A percentile compares a stretch with the other conserved stretches of the same genome.
These are phyloP conservation scores for Penicillium argentinense DNA, from an alignment of 495 filamentous ascomycete genomes.

Conservation along the genomic window DNA sequence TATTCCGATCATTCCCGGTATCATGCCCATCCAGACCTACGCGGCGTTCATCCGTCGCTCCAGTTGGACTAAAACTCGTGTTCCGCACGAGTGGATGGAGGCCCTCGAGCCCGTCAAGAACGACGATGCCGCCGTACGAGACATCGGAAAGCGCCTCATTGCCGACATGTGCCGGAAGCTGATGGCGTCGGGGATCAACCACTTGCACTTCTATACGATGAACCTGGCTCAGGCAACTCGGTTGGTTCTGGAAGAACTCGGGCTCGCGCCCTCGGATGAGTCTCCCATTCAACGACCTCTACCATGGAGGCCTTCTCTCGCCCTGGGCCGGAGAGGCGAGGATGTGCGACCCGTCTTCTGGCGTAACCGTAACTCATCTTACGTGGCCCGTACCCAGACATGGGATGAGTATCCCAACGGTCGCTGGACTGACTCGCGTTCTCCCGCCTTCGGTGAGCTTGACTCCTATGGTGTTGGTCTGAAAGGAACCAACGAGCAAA, in stretches of 20 bases:
- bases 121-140: conserved; percentile 88
- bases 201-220: conserved; percentile 99
- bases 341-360: conserved; percentile 99
- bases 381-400: conserved; percentile 91
- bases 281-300: conserved; percentile 79
- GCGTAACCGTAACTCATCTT: conserved; percentile 94
- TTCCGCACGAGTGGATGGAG: conserved; percentile 79
- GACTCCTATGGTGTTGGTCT: conserved; percentile 94
- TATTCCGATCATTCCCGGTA: conserved; percentile 91
- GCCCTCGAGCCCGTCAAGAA: conserved; percentile 92
- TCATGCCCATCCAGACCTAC: conserved; percentile 98
- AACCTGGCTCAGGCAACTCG: conserved; percentile 93
- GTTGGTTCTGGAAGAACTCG: conserved; percentile 88
- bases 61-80: conserved; percentile 79
- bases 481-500: conserved; percentile 95
- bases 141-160: conserved; percentile 86
- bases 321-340: conserved; percentile 81
- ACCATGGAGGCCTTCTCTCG: conserved; percentile 94
- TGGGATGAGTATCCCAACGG: conserved; percentile 99
- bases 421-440: conserved; percentile 96
- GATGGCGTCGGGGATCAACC: conserved; percentile 74
- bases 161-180: conserved; percentile 88
- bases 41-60: conserved; percentile 86
- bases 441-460: conserved; percentile 94
- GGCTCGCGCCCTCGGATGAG: conserved; percentile 70